Percentiles rank a stretch among this genome's conserved stretches.
Evolutionary conservation across 805 yeast species (phyloP).

Genomic region (Candida broadrunensis): DNA sequence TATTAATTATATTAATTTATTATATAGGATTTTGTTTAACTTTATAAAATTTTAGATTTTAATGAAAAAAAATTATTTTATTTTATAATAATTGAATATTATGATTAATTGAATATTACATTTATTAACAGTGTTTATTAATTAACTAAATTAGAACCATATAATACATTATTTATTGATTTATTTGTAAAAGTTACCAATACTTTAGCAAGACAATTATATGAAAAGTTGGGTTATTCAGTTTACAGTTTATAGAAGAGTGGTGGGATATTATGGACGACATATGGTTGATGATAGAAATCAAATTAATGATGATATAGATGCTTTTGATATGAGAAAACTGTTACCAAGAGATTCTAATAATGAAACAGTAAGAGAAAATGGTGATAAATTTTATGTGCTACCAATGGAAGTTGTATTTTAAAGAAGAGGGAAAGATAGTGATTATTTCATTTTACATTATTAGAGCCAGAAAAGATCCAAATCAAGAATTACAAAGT

Average conservation of each 20-base stretch:
- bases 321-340: constrained; percentile 87
- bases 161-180: constrained; percentile 81
- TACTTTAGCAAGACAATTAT: constrained; percentile 70
- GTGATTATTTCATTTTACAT: too few species aligned
- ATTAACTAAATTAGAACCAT: constrained; percentile 68
- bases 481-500: too few species aligned
- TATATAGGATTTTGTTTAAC: constrained; percentile 20
- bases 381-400: constrained; percentile 61
- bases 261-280: constrained; percentile 79
- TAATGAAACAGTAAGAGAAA: constrained; percentile 49
- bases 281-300: constrained; percentile 46
- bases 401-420: constrained; percentile 67
- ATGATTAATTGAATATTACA: too few species aligned
- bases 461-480: too few species aligned
- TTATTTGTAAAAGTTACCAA: constrained; percentile 89
- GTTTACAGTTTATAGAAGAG: constrained; percentile 86
- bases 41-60: constrained; percentile 7
- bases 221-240: constrained; percentile 82
- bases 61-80: too few species aligned
- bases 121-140: too few species aligned
- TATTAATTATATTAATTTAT: constrained; percentile 17
- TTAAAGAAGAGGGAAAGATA: too few species aligned
- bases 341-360: constrained; percentile 56
- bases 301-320: constrained; percentile 60
- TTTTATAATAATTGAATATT: too few species aligned